phyloP scores from a whole-genome alignment of 352 stramenopile species.

The Thalassiosira livingstoniorum region DNA sequence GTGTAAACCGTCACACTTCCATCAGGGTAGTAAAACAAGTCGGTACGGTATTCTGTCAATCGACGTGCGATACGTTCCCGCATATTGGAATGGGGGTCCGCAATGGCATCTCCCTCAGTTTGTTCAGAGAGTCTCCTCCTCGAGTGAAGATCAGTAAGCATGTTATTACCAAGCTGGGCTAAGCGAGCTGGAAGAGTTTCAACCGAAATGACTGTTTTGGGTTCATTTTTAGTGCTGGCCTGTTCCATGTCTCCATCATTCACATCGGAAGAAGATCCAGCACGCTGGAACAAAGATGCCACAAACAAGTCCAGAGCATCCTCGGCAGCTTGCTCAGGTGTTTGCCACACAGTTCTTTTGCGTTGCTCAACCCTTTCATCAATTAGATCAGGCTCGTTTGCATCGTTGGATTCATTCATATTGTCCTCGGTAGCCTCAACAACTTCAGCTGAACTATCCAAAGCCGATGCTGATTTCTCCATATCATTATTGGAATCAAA shows the following conservation, averaged over 20 bases:
- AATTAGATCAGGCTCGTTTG: neutral
- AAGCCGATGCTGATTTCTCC: too few relatives aligned
- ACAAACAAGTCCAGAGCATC: conserved; percentile 39
- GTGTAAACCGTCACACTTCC: conserved; percentile 32
- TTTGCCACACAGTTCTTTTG: neutral
- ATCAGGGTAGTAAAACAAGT: conserved; percentile 41
- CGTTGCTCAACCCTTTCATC: neutral
- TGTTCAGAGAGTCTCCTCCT: conserved; percentile 5
- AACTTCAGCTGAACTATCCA: too few relatives aligned
- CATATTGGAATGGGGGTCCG: conserved; percentile 16
- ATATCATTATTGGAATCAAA: too few relatives aligned
- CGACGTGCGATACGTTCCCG: conserved; percentile 38
- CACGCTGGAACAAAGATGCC: conserved; percentile 7
- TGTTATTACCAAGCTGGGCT: conserved; percentile 15
- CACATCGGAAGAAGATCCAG: neutral
- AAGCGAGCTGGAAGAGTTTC: conserved; percentile 13
- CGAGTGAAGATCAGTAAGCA: conserved; percentile 20
- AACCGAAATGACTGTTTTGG: too few relatives aligned
- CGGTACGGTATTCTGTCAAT: conserved; percentile 43
- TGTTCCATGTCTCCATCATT: neutral
- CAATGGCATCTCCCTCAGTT: neutral
- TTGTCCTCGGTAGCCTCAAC: neutral
- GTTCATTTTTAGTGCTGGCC: neutral
- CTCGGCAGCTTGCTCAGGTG: conserved; percentile 32
- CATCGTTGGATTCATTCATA: neutral